phyloP scores from a whole-genome alignment of 331 rosid species.

The Acacia concinna region DNA sequence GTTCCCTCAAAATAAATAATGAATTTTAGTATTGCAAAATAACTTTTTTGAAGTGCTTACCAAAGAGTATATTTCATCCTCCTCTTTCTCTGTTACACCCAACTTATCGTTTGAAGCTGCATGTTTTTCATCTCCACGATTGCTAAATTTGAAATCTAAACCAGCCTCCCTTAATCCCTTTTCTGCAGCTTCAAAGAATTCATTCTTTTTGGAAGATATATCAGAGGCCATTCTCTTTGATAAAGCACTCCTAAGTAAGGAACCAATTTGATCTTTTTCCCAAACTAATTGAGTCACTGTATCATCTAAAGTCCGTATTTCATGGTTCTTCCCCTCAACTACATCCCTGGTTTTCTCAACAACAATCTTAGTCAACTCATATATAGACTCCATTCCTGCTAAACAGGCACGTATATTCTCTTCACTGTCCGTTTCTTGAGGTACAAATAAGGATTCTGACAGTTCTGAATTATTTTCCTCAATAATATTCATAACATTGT shows the following conservation, averaged over 20 bases:
- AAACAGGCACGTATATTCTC: constrained; percentile 84
- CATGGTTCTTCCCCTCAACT: constrained; percentile 60
- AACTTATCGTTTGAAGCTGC: constrained; percentile 44
- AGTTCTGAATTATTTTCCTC: constrained; percentile 61
- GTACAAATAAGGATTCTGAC: constrained; percentile 78
- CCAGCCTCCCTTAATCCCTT: constrained; percentile 90
- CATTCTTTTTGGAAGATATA: constrained; percentile 57
- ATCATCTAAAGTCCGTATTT: constrained; percentile 70
- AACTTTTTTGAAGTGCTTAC: constrained; percentile 44
- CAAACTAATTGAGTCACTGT: constrained; percentile 55
- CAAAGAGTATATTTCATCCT: constrained; percentile 77
- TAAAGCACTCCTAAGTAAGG: constrained; percentile 81
- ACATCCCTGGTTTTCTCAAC: constrained; percentile 61
- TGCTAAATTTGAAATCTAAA: constrained; percentile 83
- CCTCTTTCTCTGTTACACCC: constrained; percentile 48
- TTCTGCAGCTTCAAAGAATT: constrained; percentile 81
- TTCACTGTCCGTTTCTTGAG: constrained; percentile 83
- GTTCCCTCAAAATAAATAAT: constrained; percentile 19
- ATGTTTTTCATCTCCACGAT: constrained; percentile 54
- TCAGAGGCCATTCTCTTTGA: constrained; percentile 61
- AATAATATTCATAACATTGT: constrained; percentile 53
- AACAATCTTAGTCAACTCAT: constrained; percentile 60
- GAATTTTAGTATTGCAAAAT: not conserved
- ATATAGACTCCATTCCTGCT: constrained; percentile 94
- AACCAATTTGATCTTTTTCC: constrained; percentile 97